Evolutionary conservation across 768 basidiomycete genomes (phyloP), one percentile per base, ranked within the genome.

Genomic region (Coprinellus aureogranulatus): DNA sequence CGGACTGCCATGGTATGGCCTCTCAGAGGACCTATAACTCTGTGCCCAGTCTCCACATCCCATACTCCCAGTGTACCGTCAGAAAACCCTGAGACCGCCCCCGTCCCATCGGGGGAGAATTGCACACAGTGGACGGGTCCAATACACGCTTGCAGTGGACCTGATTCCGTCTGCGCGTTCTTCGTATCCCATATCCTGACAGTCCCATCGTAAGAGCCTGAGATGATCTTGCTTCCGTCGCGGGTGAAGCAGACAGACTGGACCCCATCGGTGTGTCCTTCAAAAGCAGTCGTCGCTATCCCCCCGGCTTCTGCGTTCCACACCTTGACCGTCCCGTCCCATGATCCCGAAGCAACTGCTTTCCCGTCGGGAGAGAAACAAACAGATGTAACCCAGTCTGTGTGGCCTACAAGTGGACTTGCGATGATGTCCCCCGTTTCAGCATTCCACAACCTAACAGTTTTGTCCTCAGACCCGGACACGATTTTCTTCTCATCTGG

Each of bases 291-390:
- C 34, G 14, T 6, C 34, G 14, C 34, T 6, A 14, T 14, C 34
- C 6, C 34, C 14, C 34, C 34, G 8, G 6, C 14, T 14, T 34
- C 34, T 6, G 34, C 81, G 67, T 93, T 90, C 90, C 92, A 94
- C 59, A 88, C 85, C 70, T 92, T 91, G 59, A 94, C 67, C 48
- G 88, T 92, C 78, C 90, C 89, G 67, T 94, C 92, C 65, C 94
- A 73, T 72, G 90, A 92, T 37, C 95, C 96, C 61, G 90, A 93
- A 3, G 97, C 92, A 62, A 98, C 78, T 5, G 87, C 89, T 66
- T 86, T 86, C 25, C 94, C 94, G 65, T 96, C 94, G 0, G 92
- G 94, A 1, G 92, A 92, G 72, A 97, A 98, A 25, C 90, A 92
- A 3, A 94, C 81, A 47, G 87, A 88, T 69, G 93, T 93, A 39